Conservation (phyloP, 495 filamentous ascomycete genomes). For the Penicillium chermesinum region DNA sequence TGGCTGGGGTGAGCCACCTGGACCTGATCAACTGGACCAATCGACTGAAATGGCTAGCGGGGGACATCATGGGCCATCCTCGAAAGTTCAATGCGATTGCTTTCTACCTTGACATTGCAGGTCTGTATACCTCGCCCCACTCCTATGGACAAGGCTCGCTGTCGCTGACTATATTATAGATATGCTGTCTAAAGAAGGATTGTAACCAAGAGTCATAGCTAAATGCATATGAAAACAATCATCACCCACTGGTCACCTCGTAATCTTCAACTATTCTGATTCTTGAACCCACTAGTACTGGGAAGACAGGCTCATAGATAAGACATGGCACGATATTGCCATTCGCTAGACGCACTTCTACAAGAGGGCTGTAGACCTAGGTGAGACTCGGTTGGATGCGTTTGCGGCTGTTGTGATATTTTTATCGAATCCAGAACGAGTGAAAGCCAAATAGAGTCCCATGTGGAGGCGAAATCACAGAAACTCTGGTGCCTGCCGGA, state of each 20-base stretch:
- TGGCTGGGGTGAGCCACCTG: slow-evolving; percentile 82
- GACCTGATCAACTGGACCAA: slow-evolving; percentile 98
- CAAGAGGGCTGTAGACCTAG: no score
- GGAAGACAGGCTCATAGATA: no score
- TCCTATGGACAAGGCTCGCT: background rate
- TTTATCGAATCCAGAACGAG: background rate
- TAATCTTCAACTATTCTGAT: no score
- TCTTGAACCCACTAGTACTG: no score
- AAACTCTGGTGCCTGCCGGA: slow-evolving; percentile 9
- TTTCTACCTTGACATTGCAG: slow-evolving; percentile 86
- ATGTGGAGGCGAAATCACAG: background rate
- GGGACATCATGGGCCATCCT: slow-evolving; percentile 61
- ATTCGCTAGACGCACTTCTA: no score
- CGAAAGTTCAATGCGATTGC: slow-evolving; percentile 91
- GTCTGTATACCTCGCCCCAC: slow-evolving; percentile 32
- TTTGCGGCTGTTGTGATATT: no score
- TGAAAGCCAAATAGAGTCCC: background rate
- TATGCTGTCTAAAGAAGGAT: slow-evolving; percentile 70
- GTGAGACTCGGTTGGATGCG: no score
- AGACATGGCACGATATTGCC: no score
- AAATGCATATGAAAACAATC: no score
- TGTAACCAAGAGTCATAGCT: slow-evolving; percentile 33
- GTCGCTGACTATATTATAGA: slow-evolving; percentile 31
- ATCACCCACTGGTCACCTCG: no score
- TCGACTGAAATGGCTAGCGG: slow-evolving; percentile 64